These are phyloP conservation scores for Curvularia sp. DNA, from an alignment of 2,329 filamentous ascomycete species.

Conservation along the genomic window DNA sequence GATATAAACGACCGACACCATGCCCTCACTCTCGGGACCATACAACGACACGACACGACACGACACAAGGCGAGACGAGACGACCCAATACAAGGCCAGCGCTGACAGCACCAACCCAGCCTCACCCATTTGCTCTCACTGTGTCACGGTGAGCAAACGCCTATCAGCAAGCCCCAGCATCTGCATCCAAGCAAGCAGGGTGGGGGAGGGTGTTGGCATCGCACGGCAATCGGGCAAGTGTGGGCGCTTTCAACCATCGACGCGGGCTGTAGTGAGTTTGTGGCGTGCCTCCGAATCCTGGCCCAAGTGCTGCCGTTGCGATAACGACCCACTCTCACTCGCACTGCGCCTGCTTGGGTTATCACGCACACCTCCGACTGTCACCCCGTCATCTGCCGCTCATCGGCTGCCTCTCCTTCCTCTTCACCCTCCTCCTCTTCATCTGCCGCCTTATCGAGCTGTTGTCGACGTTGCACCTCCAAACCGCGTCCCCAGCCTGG, in stretches of 20 bases:
- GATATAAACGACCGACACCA: slow-evolving; percentile 8
- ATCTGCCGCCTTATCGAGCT: slow-evolving; percentile 12
- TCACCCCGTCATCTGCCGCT: slow-evolving; percentile 16
- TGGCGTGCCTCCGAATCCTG: slow-evolving; percentile 25
- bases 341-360: slow-evolving; percentile 18
- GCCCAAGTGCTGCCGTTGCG: slow-evolving; percentile 30
- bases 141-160: slow-evolving; percentile 11
- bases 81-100: slow-evolving; percentile 1
- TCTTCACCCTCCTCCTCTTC: slow-evolving; percentile 17
- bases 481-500: slow-evolving; percentile 12
- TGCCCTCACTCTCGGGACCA: not conserved
- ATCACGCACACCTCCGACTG: slow-evolving; percentile 18
- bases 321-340: slow-evolving; percentile 34
- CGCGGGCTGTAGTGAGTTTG: slow-evolving; percentile 22
- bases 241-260: slow-evolving; percentile 27
- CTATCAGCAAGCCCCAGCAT: slow-evolving; percentile 19
- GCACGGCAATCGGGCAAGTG: slow-evolving; percentile 26
- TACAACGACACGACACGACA: not conserved
- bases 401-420: slow-evolving; percentile 10
- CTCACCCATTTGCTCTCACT: not conserved
- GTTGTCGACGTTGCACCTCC: not conserved
- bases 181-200: slow-evolving; percentile 21
- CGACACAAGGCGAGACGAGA: not conserved
- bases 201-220: slow-evolving; percentile 20
- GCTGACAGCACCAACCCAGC: not conserved